Base-by-base conservation (phyloP, 768 basidiomycete genomes). In the Strobilomyces confusus region DNA sequence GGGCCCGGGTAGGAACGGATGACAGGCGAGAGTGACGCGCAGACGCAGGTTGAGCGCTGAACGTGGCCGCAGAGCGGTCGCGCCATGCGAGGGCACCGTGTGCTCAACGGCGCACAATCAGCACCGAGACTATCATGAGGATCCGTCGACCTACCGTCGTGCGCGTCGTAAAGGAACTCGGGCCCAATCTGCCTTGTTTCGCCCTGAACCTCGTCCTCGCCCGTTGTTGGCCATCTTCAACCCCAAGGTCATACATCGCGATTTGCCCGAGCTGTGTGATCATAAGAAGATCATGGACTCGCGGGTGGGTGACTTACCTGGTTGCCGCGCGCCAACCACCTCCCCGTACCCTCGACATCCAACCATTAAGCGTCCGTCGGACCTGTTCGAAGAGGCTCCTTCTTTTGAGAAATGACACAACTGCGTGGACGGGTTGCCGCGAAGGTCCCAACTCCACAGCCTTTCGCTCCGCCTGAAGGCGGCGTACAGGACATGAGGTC, bases 401-500 rank as follows among this genome's bases (percentile, higher is more conserved):
- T 11, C 50, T 48, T 48, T 47, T 30, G 49, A 57, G 46, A 59
- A 80, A 44, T 76, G 63, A 29, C 71, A 66, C 17, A 80, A 48
- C 38, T 82, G 77, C 17, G 58, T 20, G 47, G 71, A 67, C 29
- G 78, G 62, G 66, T 86, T 77, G 3, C 79, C 73, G 0, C 93
- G 80, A 6, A 93, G 66, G 65, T 97, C 95, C 87, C 89, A 97
- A 50, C 80, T 75, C 62, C 84, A 86, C 22, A 95, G 76, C 4
- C 63, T 63, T 7, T 74, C 74, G 6, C 68, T 63, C 13, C 87
- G 77, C 6, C 95, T 80, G 59, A 90, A 94, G 0, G 89, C 78
- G 0, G 88, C 87, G 56, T 89, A 95, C 25, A 98, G 67, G 1
- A 89, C 69, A 53, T 89, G 80, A 0, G 90, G 87, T 40, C 73